Evolutionary conservation across 495 filamentous ascomycete species (phyloP).

Genomic region (Aspergillus hancockii): DNA sequence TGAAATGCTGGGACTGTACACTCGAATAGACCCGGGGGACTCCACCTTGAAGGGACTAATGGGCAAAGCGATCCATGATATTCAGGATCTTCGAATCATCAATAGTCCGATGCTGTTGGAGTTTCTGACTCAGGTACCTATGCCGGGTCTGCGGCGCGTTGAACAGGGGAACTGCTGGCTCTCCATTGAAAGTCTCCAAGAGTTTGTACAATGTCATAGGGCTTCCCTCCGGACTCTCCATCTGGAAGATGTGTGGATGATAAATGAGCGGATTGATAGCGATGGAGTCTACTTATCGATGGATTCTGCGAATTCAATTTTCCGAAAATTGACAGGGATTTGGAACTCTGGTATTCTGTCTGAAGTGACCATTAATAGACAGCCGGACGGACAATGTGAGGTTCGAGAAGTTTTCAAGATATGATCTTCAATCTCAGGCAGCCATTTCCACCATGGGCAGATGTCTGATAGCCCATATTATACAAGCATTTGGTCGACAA

Average conservation of each 20-base stretch:
- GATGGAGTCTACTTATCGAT: conserved; percentile 7
- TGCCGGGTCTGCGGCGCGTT: neutral
- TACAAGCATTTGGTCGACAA: too few relatives aligned
- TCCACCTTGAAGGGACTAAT: neutral
- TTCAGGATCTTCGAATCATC: neutral
- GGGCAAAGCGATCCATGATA: neutral
- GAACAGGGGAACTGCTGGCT: conserved; percentile 9
- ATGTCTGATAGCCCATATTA: too few relatives aligned
- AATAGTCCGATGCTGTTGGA: conserved; percentile 4
- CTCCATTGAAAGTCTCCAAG: neutral
- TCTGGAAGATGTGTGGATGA: conserved; percentile 8
- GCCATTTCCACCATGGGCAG: too few relatives aligned
- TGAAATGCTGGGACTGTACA: conserved; percentile 8
- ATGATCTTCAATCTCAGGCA: too few relatives aligned
- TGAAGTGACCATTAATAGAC: neutral
- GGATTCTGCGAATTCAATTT: neutral
- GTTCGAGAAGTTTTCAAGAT: neutral
- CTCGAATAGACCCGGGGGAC: conserved; percentile 5
- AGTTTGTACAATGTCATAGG: neutral
- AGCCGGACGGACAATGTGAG: neutral
- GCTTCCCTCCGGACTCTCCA: conserved; percentile 4
- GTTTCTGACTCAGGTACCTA: conserved; percentile 1
- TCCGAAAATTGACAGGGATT: neutral
- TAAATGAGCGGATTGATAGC: neutral
- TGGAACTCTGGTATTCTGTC: neutral